Base-by-base conservation (phyloP, 1,284 basidiomycete genomes). In the Athelia psychrophila region DNA sequence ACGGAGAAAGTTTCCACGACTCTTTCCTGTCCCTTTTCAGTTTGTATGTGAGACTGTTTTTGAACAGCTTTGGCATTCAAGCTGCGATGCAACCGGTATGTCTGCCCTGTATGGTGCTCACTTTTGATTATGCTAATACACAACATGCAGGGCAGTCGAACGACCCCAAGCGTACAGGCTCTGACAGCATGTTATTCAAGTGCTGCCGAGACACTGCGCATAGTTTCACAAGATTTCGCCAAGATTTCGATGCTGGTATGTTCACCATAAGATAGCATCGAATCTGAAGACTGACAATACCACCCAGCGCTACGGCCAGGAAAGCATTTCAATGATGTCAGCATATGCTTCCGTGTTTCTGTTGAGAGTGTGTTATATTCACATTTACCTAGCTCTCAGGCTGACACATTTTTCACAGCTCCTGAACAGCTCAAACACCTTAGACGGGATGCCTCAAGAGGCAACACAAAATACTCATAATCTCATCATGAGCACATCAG, bases 261-360 rank as follows among this genome's bases (percentile, higher is more conserved):
- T 71, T 19, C 3, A 15, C 24, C 42, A 44, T 47, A 4, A 47
- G 44, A 49, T 20, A 38, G 45, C 35, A n/a, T 20, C 38, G 32
- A 22, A 27, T 35, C 23, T 5, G 19, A 40, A 15, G 9, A 15
- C 20, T 20, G 51, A 48, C 30, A 32, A 42, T 35, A 46, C 36
- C 30, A 52, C 52, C 16, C 63, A 91, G 89, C 84, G 84, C 49
- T 92, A 92, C 59, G 80, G 86, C 9, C 90, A 92, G 70, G 90
- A 92, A 62, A 84, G 86, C 3, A 81, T 89, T 54, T 84, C 86
- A 3, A 80, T 88, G 44, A 92, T 92, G 89, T 87, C 86, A 15
- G 90, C 88, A 16, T 92, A 92, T 61, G 82, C 85, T 51, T 88
- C 89, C 19, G 83, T 92, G 36, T 85, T 89, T 63, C 68, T 92